Evolutionary conservation across 1,284 basidiomycete species (phyloP), one percentile per base, ranked within the genome.

Genomic region (Pseudomicrostroma phylloplanum): DNA sequence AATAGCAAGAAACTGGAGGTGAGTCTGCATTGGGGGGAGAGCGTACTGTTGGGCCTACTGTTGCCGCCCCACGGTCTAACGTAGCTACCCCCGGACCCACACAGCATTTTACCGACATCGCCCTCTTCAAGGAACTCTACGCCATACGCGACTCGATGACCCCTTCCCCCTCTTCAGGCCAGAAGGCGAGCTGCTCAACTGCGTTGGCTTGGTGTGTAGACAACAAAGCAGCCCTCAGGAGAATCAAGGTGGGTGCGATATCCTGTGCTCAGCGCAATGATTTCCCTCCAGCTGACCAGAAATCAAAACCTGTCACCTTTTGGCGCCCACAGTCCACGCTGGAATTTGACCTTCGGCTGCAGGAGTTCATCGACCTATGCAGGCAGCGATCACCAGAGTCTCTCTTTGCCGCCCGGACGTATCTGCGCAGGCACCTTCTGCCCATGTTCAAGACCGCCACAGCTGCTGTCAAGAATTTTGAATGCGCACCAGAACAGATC

Each of bases 171-270:
- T 54, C 56, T 23, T 26, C 26, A 7, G 26, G 1, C 15, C 11
- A 17, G 1, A 62, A 82, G 56, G 87, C 90, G 68, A 89, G 89
- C 73, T 92, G 91, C 70, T 83, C 87, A 0, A 89, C 92, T 79
- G 94, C 93, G 6, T 82, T 99, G 51, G 85, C 86, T 15, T 99
- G 94, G 94, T 97, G 93, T 73, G 91, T 86, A 63, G 96, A 99
- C 83, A 96, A 99, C 81, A 90, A 94, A 79, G 85, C 87, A 36
- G 88, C 90, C 8, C 83, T 98, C 61, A 87, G 91, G 63, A 97
- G 96, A 82, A 86, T 88, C 74, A 92, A 90, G 84, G 57, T 62
- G 53, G 48, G 59, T 39, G 15, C 36, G 8, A 9, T 23, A 19
- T 21, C 19, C 11, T 30, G 3, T 19, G 26, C 19, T 26, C 3